Evolutionary conservation across 768 basidiomycete genomes (phyloP), one percentile per base, ranked within the genome.

Genomic region (Leccinum uliginosum): DNA sequence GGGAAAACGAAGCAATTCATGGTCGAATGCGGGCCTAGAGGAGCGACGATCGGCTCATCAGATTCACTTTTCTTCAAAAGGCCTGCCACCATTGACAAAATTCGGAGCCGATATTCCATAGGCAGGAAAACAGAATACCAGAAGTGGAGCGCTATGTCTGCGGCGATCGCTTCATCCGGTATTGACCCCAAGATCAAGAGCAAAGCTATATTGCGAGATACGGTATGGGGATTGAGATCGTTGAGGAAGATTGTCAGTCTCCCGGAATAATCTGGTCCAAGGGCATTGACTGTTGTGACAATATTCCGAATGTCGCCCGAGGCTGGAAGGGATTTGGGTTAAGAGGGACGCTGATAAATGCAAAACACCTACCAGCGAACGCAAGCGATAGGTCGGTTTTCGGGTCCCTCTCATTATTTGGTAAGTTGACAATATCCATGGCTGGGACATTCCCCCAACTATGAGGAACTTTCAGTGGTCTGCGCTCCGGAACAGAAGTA

Each of bases 271-370:
- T 78, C 63, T 11, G 58, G 19, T 6, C 79, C 77, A 23, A 81
- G 72, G 11, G 59, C 58, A 56, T 80, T 81, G 51, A 81, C 60
- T 3, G 76, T 80, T 26, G 62, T 62, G 6, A 81, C 50, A 17
- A 80, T 57, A 53, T 80, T 72, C 32, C 80, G 73, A 48, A 81
- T 68, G 62, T 81, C 80, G 6, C 80, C 80, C 7, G 80, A 81
- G 0, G 78, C 80, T 81, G 47, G 12, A 35, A 50, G 11, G 24
- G 15, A n/a, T 17, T 50, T 46, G 46, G 26, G 24, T 15, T 1
- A 40, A 53, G 14, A 49, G 17, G 4, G 50, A 34, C 1, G 15
- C 8, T 1, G 9, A 19, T 15, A 12, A 7, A 30, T 21, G 3
- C 23, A 35, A 24, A 30, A 2, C 24, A 54, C 69, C 5, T 12